Percentiles rank a stretch among this genome's conserved stretches.
phyloP scores from a whole-genome alignment of 805 yeast species.

The Trichomonascus vanleenenianus region DNA sequence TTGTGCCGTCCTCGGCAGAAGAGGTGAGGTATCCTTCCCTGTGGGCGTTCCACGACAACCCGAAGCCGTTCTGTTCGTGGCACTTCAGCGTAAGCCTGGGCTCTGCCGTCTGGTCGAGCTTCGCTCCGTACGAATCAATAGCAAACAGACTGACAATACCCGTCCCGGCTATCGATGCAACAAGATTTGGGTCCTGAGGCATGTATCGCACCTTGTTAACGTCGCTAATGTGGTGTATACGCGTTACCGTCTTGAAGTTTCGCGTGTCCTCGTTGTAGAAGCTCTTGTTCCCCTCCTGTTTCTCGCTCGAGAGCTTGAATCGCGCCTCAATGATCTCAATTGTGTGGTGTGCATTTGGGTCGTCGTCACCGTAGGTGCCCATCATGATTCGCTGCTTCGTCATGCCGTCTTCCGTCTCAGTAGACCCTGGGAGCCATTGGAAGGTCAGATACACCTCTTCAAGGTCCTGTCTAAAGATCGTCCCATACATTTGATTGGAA shows the following conservation, averaged over 20 bases:
- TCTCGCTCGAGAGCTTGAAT: conserved; percentile 28
- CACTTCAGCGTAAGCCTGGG: conserved; percentile 9
- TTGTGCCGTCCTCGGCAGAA: conserved; percentile 58
- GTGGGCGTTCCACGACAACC: conserved; percentile 56
- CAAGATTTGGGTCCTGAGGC: conserved; percentile 36
- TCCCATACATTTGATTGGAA: conserved; percentile 45
- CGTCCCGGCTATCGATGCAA: conserved; percentile 46
- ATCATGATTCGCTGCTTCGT: conserved; percentile 39
- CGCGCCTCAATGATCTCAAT: neutral
- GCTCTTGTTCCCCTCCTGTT: conserved; percentile 24
- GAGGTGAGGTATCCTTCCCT: conserved; percentile 41
- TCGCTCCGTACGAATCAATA: conserved; percentile 9
- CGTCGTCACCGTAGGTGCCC: conserved; percentile 38
- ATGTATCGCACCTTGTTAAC: conserved; percentile 55
- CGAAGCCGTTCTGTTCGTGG: conserved; percentile 63
- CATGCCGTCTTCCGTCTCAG: conserved; percentile 12
- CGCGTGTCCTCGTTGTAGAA: neutral
- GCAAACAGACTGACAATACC: conserved; percentile 29
- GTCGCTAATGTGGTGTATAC: conserved; percentile 60
- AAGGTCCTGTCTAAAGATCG: conserved; percentile 42
- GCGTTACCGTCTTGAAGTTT: conserved; percentile 28
- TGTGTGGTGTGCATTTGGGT: neutral
- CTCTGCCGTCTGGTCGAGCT: conserved; percentile 7
- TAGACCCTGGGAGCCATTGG: conserved; percentile 49
- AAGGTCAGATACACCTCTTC: conserved; percentile 50